Percentiles rank a stretch among this genome's conserved stretches.
These are phyloP conservation scores for Candida maltosa DNA, from an alignment of 805 yeast genomes.

Conservation along the genomic window DNA sequence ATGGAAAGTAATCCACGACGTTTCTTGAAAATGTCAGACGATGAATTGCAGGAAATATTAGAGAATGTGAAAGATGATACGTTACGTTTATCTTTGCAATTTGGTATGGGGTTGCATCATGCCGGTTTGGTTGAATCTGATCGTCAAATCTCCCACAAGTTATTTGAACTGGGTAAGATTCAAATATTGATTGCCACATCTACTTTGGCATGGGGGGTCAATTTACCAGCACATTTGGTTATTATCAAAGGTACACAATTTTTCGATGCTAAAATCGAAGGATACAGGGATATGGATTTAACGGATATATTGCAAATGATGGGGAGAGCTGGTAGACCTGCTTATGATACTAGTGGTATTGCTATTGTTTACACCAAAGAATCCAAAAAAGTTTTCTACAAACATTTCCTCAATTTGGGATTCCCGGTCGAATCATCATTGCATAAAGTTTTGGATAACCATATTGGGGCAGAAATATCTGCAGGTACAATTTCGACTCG, in stretches of 20 bases:
- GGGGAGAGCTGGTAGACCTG: conserved; percentile 86
- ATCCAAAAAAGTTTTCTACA: conserved; percentile 69
- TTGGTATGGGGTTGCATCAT: conserved; percentile 80
- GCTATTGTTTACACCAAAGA: conserved; percentile 77
- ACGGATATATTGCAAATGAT: conserved; percentile 81
- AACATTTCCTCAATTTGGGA: conserved; percentile 73
- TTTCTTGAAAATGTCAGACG: conserved; percentile 63
- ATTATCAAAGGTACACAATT: conserved; percentile 75
- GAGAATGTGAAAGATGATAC: conserved; percentile 77
- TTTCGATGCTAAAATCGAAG: conserved; percentile 62
- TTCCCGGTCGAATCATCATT: conserved; percentile 81
- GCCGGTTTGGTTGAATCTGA: conserved; percentile 78
- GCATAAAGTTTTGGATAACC: conserved; percentile 74
- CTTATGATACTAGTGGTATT: conserved; percentile 73
- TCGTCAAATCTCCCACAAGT: conserved; percentile 64
- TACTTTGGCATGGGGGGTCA: conserved; percentile 88
- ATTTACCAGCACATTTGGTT: conserved; percentile 76
- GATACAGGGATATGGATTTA: conserved; percentile 75
- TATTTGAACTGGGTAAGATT: conserved; percentile 66
- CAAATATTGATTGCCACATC: conserved; percentile 76
- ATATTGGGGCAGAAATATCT: conserved; percentile 77
- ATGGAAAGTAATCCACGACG: conserved; percentile 73
- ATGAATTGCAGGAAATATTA: conserved; percentile 51
- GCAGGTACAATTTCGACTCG: conserved; percentile 62
- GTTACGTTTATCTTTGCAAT: conserved; percentile 65